Base-by-base conservation (phyloP, 805 yeast genomes). In the Saccharomycopsis fibuligera region DNA sequence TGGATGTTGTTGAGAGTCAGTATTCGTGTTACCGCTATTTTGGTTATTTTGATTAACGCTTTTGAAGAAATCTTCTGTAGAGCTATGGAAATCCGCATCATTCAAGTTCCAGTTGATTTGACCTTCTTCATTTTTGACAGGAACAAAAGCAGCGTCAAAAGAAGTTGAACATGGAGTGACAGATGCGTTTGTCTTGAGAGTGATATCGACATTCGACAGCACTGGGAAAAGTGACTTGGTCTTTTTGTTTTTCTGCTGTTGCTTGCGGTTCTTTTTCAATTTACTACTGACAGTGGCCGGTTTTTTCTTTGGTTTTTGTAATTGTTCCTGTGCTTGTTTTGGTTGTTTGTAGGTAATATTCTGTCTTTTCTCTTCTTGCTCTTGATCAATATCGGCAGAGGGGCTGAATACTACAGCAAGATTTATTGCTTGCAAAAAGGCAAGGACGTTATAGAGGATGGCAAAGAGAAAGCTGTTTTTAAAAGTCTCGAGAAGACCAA, bases 151-250 rank as follows among this genome's bases (percentile, higher is more conserved):
- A 12, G 54, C 51, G 27, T 46, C 47, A 23, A 35, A 52, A 10
- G 53, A 45, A 14, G 54, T 47, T 3, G 49, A 44, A 29, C 55
- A 52, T 4, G 55, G 53, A 22, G 43, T 44, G 10, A 49, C 53
- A 5, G 53, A 46, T n/a, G 51, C 38, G 21, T 40, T 33, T 10
- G 19, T 40, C 9, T 33, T 27, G 16, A 51, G 38, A 14, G 31
- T 22, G 3, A 6, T 9, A 42, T 52, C 55, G 17, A 52, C 45
- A 10, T 19, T 39, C 17, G 35, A 33, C 19, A 17, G 35, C 19
- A 14, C 17, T 3, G 55, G 55, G 29, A 52, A 52, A 52, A 44
- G 17, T 43, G 16, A n/a, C 27, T 31, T 16, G 44, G 46, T 24
- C 41, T 35, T 37, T 25, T 37, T 12, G 45, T 21, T 31, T 36